A percentile compares a stretch with the other conserved stretches of the same genome.
Conservation (phyloP, 2,329 filamentous ascomycete species). For the Microdochium trichocladiopsis region DNA sequence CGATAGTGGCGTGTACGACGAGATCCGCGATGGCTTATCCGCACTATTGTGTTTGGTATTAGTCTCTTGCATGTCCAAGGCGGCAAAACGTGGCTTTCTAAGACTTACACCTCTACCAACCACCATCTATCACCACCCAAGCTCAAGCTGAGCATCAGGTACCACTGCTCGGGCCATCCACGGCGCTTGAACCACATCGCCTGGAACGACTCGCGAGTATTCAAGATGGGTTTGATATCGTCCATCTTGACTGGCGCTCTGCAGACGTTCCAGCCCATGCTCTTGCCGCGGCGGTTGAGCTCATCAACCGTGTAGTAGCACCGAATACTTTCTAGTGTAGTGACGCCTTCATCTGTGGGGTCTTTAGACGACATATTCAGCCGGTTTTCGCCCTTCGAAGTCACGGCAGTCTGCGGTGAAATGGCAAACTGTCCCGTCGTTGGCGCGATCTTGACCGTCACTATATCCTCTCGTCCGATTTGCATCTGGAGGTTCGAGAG, state of each 20-base stretch:
- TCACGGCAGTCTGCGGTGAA: constrained; percentile 53
- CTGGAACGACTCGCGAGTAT: constrained; percentile 56
- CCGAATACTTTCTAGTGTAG: constrained; percentile 53
- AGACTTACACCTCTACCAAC: constrained; percentile 57
- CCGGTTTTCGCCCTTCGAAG: constrained; percentile 51
- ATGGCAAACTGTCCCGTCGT: constrained; percentile 72
- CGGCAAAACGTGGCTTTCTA: neutral
- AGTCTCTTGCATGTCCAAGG: neutral
- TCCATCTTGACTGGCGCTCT: constrained; percentile 42
- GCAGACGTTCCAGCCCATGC: constrained; percentile 55
- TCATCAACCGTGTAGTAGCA: constrained; percentile 55
- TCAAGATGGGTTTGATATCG: constrained; percentile 52
- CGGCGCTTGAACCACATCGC: constrained; percentile 62
- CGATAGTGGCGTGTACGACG: constrained; percentile 30
- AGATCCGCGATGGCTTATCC: constrained; percentile 12
- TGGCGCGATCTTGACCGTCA: constrained; percentile 64
- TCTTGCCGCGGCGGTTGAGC: constrained; percentile 51
- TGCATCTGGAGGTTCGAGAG: constrained; percentile 64
- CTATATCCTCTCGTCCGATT: constrained; percentile 53
- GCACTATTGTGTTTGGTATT: constrained; percentile 4
- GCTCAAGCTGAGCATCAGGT: constrained; percentile 63
- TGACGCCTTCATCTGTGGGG: constrained; percentile 48
- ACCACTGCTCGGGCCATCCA: constrained; percentile 69
- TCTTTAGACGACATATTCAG: constrained; percentile 53
- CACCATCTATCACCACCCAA: constrained; percentile 74